Percentiles rank a stretch among this genome's conserved stretches.
Conservation (phyloP, 345 rosid species). For the Cardamine chenopodiifolia region DNA sequence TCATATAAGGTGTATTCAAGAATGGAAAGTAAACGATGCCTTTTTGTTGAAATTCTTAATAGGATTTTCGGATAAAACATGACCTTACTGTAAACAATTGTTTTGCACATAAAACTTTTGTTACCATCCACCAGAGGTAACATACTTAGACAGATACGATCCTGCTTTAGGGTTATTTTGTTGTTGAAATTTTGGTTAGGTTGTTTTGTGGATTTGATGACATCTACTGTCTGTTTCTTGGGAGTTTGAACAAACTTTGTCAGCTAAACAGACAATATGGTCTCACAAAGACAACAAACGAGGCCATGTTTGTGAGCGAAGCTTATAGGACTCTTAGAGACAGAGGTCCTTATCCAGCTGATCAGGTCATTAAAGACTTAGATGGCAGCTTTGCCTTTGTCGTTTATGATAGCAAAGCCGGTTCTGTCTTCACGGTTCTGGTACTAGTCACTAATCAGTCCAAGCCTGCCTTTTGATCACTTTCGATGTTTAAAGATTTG, state of each 20-base stretch:
- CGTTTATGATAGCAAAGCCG: constrained; percentile 76
- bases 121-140: constrained; percentile 60
- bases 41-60: no score
- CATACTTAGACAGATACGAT: neutral
- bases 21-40: no score
- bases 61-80: no score
- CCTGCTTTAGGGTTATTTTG: neutral
- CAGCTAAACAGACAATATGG: constrained; percentile 80
- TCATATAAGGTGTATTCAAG: no score
- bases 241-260: constrained; percentile 72
- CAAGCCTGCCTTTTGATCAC: neutral
- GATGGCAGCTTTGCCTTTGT: constrained; percentile 95
- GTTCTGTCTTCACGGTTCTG: constrained; percentile 86
- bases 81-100: no score
- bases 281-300: constrained; percentile 67
- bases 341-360: constrained; percentile 95
- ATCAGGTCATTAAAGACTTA: constrained; percentile 85
- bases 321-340: constrained; percentile 87
- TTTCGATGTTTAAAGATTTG: neutral
- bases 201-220: constrained; percentile 84
- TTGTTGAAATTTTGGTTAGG: neutral
- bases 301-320: constrained; percentile 84
- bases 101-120: neutral
- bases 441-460: constrained; percentile 39
- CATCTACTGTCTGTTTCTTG: constrained; percentile 75